A percentile compares a stretch with the other conserved stretches of the same genome.
These are phyloP conservation scores for Phytophthora brassicae DNA, from an alignment of 352 stramenopile species.

Conservation along the genomic window DNA sequence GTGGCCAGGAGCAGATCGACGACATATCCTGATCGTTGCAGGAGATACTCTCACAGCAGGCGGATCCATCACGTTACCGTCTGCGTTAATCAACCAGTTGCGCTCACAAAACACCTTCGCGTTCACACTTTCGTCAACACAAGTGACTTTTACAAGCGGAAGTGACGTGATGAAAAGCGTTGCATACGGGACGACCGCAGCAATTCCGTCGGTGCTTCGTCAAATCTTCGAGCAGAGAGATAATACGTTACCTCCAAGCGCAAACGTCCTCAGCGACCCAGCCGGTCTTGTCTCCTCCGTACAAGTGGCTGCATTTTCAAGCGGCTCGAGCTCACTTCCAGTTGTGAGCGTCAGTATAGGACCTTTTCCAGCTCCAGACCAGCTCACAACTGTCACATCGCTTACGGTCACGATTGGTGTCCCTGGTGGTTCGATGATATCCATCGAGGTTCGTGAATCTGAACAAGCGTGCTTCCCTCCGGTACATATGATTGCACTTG, in stretches of 20 bases:
- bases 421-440: conserved; percentile 31
- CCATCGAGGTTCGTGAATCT: conserved; percentile 32
- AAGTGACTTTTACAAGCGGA: conserved; percentile 9
- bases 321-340: conserved; percentile 31
- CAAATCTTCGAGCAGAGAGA: conserved; percentile 36
- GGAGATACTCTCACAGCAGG: conserved; percentile 12
- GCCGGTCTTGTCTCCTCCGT: conserved; percentile 21
- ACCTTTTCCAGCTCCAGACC: conserved; percentile 16
- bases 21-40: conserved; percentile 25
- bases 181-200: conserved; percentile 9
- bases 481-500: conserved; percentile 7
- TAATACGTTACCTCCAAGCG: conserved; percentile 14
- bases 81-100: conserved; percentile 16
- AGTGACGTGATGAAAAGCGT: conserved; percentile 27
- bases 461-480: conserved; percentile 37
- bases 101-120: conserved; percentile 32
- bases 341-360: conserved; percentile 30
- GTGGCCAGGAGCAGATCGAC: conserved; percentile 35
- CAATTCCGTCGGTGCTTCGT: conserved; percentile 31
- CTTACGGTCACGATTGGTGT: conserved; percentile 28
- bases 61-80: conserved; percentile 8
- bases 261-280: conserved; percentile 31
- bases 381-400: conserved; percentile 8
- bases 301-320: conserved; percentile 26
- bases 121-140: conserved; percentile 28